These are phyloP conservation scores for Metrosideros polymorpha DNA, from an alignment of 441 rosid genomes.

Conservation along the genomic window DNA sequence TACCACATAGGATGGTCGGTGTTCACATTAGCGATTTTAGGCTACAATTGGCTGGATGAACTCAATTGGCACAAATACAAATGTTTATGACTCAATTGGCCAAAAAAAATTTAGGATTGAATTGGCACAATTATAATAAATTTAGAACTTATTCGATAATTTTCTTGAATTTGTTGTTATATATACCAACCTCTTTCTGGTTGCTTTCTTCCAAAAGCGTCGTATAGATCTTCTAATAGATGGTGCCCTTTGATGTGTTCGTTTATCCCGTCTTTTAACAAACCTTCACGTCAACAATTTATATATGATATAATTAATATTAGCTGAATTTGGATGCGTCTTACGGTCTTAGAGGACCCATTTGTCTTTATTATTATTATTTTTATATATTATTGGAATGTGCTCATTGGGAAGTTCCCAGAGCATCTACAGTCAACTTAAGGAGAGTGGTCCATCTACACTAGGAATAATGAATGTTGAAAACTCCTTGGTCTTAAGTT, in stretches of 20 bases:
- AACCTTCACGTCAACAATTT: too few relatives aligned
- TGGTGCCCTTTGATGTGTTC: not conserved
- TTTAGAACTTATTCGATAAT: too few relatives aligned
- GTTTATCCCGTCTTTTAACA: not conserved
- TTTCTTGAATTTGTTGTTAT: not conserved
- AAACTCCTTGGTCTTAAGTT: not conserved
- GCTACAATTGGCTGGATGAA: too few relatives aligned
- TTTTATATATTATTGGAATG: not conserved
- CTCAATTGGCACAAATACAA: too few relatives aligned
- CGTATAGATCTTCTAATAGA: not conserved
- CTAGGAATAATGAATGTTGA: not conserved
- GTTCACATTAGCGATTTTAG: too few relatives aligned
- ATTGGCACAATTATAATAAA: too few relatives aligned
- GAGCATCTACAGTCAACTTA: not conserved
- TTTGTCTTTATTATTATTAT: not conserved
- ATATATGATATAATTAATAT: not conserved
- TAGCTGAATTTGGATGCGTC: not conserved
- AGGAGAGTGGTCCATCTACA: not conserved
- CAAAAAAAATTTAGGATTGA: too few relatives aligned
- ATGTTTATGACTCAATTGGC: too few relatives aligned
- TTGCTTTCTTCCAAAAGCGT: not conserved
- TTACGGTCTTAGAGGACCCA: too few relatives aligned
- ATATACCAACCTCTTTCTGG: not conserved
- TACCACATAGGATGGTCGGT: too few relatives aligned
- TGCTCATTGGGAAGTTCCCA: not conserved